Conservation (phyloP, 371 early-diverging fungal species). For the Saksenaea oblongispora region DNA sequence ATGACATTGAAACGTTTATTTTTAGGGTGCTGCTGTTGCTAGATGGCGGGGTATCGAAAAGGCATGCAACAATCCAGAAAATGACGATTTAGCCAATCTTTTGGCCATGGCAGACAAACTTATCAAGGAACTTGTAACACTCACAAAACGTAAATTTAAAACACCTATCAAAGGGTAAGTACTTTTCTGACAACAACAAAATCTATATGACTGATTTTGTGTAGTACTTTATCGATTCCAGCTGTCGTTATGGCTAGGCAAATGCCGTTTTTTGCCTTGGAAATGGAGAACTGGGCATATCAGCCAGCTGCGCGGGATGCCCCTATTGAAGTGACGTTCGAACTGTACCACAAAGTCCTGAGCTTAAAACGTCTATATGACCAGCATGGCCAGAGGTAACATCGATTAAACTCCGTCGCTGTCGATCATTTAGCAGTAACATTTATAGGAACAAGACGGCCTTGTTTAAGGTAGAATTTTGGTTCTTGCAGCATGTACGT, state of each 20-base stretch:
- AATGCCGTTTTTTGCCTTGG: conserved; percentile 39
- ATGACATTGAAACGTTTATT: neutral
- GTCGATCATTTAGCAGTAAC: neutral
- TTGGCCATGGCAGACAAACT: conserved; percentile 25
- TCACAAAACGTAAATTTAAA: conserved; percentile 19
- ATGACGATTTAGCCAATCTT: conserved; percentile 18
- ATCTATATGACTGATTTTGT: neutral
- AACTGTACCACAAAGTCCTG: conserved; percentile 34
- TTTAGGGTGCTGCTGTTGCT: conserved; percentile 33
- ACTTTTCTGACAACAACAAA: neutral
- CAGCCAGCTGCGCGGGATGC: conserved; percentile 22
- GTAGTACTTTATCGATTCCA: conserved; percentile 18
- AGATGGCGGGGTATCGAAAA: conserved; percentile 31
- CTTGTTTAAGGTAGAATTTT: conserved; percentile 51
- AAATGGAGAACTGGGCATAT: conserved; percentile 40
- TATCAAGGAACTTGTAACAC: conserved; percentile 18
- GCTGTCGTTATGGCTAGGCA: conserved; percentile 34
- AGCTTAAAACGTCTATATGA: conserved; percentile 25
- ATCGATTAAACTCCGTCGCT: neutral
- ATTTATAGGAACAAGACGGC: conserved; percentile 18
- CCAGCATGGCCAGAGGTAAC: conserved; percentile 27
- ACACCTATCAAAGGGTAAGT: conserved; percentile 13
- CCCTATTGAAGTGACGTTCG: conserved; percentile 30
- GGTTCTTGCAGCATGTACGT: conserved; percentile 57
- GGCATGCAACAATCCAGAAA: conserved; percentile 10